Evolutionary conservation across 345 rosid genomes (phyloP).

Genomic region (Hirschfeldia incana): DNA sequence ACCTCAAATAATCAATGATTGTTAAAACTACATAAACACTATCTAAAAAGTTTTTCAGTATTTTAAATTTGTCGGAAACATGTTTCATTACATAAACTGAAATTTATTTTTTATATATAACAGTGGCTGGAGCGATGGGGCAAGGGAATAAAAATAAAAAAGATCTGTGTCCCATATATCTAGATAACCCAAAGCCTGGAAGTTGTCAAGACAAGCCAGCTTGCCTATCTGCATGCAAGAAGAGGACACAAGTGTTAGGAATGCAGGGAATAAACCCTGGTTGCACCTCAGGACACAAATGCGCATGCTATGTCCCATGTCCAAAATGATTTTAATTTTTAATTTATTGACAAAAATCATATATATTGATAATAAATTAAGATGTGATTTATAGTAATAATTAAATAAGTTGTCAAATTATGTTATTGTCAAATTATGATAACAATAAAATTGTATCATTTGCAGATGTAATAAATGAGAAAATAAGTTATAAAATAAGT

Average conservation of each 20-base stretch:
- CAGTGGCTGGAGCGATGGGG: neutral
- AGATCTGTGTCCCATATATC: neutral
- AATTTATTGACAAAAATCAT: neutral
- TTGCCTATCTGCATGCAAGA: neutral
- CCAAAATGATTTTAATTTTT: neutral
- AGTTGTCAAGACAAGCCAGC: neutral
- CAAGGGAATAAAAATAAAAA: neutral
- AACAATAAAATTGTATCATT: neutral
- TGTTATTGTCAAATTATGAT: neutral
- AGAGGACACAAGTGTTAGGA: neutral
- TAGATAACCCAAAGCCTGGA: neutral
- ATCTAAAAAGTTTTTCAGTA: neutral
- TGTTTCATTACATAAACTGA: neutral
- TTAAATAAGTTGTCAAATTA: neutral
- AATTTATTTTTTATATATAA: neutral
- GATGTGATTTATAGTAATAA: neutral
- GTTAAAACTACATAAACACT: neutral
- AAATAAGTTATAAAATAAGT: no score
- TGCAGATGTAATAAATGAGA: neutral
- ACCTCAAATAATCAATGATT: neutral
- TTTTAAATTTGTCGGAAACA: neutral
- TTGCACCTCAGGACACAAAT: neutral
- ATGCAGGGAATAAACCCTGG: neutral
- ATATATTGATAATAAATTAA: neutral
- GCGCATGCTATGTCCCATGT: neutral